These are phyloP conservation scores for Fusarium luffae DNA, from an alignment of 2,329 filamentous ascomycete genomes.

Conservation along the genomic window DNA sequence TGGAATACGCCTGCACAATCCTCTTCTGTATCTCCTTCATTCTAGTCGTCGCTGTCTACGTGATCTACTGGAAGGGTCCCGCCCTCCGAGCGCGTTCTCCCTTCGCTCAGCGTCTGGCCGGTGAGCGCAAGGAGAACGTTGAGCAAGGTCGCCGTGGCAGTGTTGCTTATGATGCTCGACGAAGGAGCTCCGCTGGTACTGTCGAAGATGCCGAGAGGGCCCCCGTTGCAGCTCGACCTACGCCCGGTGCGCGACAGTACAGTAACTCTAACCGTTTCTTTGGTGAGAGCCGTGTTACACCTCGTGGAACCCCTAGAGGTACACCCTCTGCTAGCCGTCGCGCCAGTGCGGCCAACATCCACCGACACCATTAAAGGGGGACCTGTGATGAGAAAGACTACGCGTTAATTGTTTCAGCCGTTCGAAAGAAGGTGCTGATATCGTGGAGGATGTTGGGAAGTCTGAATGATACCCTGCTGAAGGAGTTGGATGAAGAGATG, in stretches of 20 bases:
- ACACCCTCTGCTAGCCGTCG: conserved; percentile 52
- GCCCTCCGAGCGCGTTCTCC: conserved; percentile 68
- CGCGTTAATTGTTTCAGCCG: not conserved
- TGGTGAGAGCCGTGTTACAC: conserved; percentile 55
- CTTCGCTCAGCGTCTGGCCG: conserved; percentile 72
- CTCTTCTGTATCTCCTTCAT: conserved; percentile 70
- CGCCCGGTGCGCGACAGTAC: conserved; percentile 44
- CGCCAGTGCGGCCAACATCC: conserved; percentile 9
- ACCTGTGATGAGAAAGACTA: not conserved
- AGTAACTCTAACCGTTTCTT: conserved; percentile 57
- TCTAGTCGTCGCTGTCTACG: conserved; percentile 71
- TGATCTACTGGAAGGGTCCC: conserved; percentile 74
- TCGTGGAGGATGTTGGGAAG: not conserved
- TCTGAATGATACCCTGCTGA: conserved; percentile 17
- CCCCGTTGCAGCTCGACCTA: conserved; percentile 24
- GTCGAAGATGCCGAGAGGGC: conserved; percentile 24
- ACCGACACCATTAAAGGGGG: not conserved
- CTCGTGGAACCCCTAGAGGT: conserved; percentile 51
- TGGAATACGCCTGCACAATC: conserved; percentile 72
- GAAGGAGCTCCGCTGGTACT: conserved; percentile 42
- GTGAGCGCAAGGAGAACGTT: conserved; percentile 49
- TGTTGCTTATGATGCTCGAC: conserved; percentile 37
- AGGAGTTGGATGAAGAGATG: not conserved
- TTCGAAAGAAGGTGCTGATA: not conserved
- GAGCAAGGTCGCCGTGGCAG: conserved; percentile 48